These are phyloP conservation scores for Podospora australis DNA, from an alignment of 495 filamentous ascomycete species.

Conservation along the genomic window DNA sequence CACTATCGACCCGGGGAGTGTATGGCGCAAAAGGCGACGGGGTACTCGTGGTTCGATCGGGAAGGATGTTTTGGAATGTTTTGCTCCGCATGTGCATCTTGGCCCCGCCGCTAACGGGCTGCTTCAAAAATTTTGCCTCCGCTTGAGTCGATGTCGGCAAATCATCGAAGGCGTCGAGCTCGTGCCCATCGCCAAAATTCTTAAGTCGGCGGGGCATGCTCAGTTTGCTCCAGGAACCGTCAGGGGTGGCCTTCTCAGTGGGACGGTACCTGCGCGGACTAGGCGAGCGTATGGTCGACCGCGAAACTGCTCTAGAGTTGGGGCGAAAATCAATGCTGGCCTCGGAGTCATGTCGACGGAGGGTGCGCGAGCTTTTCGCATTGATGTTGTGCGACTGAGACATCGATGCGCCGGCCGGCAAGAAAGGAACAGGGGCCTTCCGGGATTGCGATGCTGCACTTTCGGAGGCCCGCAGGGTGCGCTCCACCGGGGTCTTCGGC, in stretches of 20 bases:
- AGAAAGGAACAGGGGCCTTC: slow-evolving; percentile 64
- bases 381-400: slow-evolving; percentile 73
- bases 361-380: slow-evolving; percentile 60
- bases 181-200: slow-evolving; percentile 86
- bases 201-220: slow-evolving; percentile 66
- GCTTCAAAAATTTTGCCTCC: slow-evolving; percentile 76
- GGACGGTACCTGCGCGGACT: slow-evolving; percentile 43
- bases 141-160: slow-evolving; percentile 78
- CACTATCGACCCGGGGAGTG: slow-evolving; percentile 50
- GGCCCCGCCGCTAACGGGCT: slow-evolving; percentile 64
- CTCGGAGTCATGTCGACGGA: slow-evolving; percentile 70
- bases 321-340: slow-evolving; percentile 49
- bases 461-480: slow-evolving; percentile 47
- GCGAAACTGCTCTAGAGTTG: slow-evolving; percentile 48
- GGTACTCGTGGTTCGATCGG: slow-evolving; percentile 41
- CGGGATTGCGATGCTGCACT: slow-evolving; percentile 46
- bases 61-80: slow-evolving; percentile 50
- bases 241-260: slow-evolving; percentile 32
- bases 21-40: slow-evolving; percentile 51
- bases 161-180: slow-evolving; percentile 91
- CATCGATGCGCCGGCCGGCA: slow-evolving; percentile 69
- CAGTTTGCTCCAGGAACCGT: slow-evolving; percentile 48
- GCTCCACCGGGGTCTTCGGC: slow-evolving; percentile 68
- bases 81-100: slow-evolving; percentile 58
- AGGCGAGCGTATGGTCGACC: slow-evolving; percentile 49